Percentiles rank a stretch among this genome's conserved stretches.
Conservation (phyloP, 805 yeast genomes). For the Candida pini region DNA sequence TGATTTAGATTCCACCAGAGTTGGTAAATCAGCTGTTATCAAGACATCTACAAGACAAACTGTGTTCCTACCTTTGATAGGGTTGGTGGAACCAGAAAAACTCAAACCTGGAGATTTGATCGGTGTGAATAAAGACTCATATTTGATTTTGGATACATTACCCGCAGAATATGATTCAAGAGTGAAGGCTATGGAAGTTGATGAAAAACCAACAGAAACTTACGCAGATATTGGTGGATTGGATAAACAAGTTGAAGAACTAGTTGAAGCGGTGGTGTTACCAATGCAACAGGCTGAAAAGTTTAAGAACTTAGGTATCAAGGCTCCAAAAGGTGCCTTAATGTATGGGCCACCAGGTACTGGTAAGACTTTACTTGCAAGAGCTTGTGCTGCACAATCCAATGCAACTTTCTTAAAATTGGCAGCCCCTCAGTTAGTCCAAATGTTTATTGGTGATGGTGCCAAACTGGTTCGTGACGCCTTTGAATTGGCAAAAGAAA, state of each 20-base stretch:
- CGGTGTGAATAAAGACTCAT: slow-evolving; percentile 97
- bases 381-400: slow-evolving; percentile 99
- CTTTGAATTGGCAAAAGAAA: slow-evolving; percentile 93
- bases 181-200: slow-evolving; percentile 98
- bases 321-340: slow-evolving; percentile 96
- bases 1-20: slow-evolving; percentile 84
- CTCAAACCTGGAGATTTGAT: slow-evolving; percentile 96
- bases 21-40: slow-evolving; percentile 96
- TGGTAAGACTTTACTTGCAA: slow-evolving; percentile 93
- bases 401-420: slow-evolving; percentile 94
- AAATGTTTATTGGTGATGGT: slow-evolving; percentile 98
- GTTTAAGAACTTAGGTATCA: slow-evolving; percentile 88
- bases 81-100: slow-evolving; percentile 86
- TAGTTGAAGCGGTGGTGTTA: slow-evolving; percentile 95
- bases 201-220: slow-evolving; percentile 96
- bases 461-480: slow-evolving; percentile 97
- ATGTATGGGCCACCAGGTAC: slow-evolving; percentile 99
- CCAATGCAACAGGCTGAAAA: slow-evolving; percentile 99
- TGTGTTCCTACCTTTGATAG: slow-evolving; percentile 91
- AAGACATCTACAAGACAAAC: slow-evolving; percentile 98
- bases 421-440: slow-evolving; percentile 97
- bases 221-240: slow-evolving; percentile 97
- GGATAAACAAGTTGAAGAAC: slow-evolving; percentile 96
- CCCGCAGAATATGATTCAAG: slow-evolving; percentile 97
- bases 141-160: slow-evolving; percentile 83